phyloP scores from a whole-genome alignment of 2,329 filamentous ascomycete species.

The Xylaria sp. region DNA sequence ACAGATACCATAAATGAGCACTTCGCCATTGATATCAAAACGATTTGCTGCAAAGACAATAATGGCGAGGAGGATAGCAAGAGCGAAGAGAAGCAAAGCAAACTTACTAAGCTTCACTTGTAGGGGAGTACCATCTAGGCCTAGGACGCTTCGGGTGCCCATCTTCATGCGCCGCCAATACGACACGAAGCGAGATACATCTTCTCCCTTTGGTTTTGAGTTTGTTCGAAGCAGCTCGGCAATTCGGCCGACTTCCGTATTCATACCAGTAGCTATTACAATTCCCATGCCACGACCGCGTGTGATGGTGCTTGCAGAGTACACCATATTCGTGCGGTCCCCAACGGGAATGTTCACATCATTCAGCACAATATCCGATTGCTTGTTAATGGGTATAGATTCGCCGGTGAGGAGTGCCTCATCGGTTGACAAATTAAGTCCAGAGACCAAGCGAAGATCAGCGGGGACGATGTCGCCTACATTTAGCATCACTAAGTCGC shows the following conservation, averaged over 20 bases:
- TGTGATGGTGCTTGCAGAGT: conserved; percentile 77
- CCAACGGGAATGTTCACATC: conserved; percentile 69
- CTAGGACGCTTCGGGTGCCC: conserved; percentile 65
- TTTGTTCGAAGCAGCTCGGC: conserved; percentile 74
- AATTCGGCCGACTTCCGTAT: conserved; percentile 80
- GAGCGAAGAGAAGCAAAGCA: conserved; percentile 80
- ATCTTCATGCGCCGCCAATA: conserved; percentile 58
- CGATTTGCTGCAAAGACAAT: conserved; percentile 71
- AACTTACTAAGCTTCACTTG: conserved; percentile 89
- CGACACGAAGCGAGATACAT: conserved; percentile 57
- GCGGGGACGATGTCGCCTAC: conserved; percentile 77
- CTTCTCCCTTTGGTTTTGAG: conserved; percentile 61
- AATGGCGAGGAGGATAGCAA: conserved; percentile 71
- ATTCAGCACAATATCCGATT: conserved; percentile 66
- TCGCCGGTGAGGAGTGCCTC: conserved; percentile 80
- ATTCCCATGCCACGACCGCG: conserved; percentile 76
- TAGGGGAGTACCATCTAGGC: conserved; percentile 80
- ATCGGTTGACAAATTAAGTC: conserved; percentile 80
- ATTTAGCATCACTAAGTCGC: conserved; percentile 71
- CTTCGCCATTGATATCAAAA: conserved; percentile 65
- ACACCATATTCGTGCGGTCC: conserved; percentile 77
- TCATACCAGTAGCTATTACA: conserved; percentile 77
- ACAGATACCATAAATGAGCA: conserved; percentile 65
- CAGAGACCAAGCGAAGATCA: conserved; percentile 72
- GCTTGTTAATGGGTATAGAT: conserved; percentile 75